phyloP scores from a whole-genome alignment of 2,329 filamentous ascomycete genomes.

The Monilinia vaccinii-corymbosi region DNA sequence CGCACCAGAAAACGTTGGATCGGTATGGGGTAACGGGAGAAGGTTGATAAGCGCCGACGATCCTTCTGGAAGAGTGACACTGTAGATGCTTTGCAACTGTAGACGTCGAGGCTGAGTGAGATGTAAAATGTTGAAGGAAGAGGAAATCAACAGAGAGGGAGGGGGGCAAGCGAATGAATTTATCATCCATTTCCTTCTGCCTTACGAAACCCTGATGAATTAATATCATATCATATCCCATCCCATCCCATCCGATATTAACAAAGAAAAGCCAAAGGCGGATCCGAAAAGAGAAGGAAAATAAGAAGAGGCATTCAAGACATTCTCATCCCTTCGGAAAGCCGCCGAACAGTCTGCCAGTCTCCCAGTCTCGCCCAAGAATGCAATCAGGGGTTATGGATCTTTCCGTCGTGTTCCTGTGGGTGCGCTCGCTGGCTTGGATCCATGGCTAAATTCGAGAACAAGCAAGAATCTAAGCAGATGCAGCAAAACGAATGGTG shows the following conservation, averaged over 20 bases:
- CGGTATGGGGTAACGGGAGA: conserved; percentile 1
- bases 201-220: conserved; percentile 2
- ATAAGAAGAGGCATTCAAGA: conserved; percentile 13
- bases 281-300: conserved; percentile 1
- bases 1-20: conserved; percentile 4
- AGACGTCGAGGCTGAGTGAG: background rate
- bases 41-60: conserved; percentile 6
- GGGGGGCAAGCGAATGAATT: conserved; percentile 10
- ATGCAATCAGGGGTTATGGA: conserved; percentile 10
- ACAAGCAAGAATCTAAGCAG: background rate
- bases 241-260: background rate
- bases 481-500: background rate
- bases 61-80: conserved; percentile 9
- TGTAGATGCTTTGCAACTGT: background rate
- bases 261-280: background rate
- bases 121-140: background rate
- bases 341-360: conserved; percentile 10
- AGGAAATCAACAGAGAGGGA: background rate
- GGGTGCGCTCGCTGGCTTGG: background rate
- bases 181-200: conserved; percentile 8
- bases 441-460: conserved; percentile 1
- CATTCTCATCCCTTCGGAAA: conserved; percentile 21
- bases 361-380: conserved; percentile 13
- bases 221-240: conserved; percentile 10
- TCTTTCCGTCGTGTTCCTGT: background rate